These are phyloP conservation scores for Trichoderma virens DNA, from an alignment of 495 filamentous ascomycete species.

Conservation along the genomic window DNA sequence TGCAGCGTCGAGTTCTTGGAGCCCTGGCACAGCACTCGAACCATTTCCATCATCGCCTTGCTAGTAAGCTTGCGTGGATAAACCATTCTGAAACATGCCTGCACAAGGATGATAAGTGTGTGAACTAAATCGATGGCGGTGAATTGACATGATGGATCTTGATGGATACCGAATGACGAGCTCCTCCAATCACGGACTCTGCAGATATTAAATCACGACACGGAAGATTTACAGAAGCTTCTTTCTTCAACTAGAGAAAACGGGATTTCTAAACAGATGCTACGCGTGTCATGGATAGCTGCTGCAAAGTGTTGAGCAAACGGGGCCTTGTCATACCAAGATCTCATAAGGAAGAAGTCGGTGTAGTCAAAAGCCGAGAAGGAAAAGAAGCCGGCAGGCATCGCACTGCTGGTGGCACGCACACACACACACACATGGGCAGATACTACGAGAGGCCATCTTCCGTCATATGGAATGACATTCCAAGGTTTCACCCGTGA, in stretches of 20 bases:
- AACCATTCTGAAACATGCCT: background rate
- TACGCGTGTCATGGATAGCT: background rate
- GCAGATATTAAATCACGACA: background rate
- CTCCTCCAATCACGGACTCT: background rate
- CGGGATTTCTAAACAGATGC: background rate
- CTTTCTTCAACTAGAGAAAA: background rate
- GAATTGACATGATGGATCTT: slow-evolving; percentile 1
- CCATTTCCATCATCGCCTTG: background rate
- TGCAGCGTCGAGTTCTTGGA: background rate
- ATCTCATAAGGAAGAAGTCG: background rate
- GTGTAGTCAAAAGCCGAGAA: background rate
- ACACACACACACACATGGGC: background rate
- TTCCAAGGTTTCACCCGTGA: background rate
- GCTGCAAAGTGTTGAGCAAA: background rate
- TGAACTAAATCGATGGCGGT: slow-evolving; percentile 2
- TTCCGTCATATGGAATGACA: background rate
- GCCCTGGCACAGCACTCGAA: background rate
- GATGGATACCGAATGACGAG: background rate
- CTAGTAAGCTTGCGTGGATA: background rate
- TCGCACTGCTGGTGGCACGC: background rate
- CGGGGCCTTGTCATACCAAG: background rate
- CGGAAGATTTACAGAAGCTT: background rate
- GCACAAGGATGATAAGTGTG: background rate
- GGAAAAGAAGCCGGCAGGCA: background rate
- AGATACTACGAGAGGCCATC: background rate